A percentile compares a stretch with the other conserved stretches of the same genome.
These are phyloP conservation scores for Raphidocelis subcapitata DNA, from an alignment of 139 green algal genomes.

Conservation along the genomic window DNA sequence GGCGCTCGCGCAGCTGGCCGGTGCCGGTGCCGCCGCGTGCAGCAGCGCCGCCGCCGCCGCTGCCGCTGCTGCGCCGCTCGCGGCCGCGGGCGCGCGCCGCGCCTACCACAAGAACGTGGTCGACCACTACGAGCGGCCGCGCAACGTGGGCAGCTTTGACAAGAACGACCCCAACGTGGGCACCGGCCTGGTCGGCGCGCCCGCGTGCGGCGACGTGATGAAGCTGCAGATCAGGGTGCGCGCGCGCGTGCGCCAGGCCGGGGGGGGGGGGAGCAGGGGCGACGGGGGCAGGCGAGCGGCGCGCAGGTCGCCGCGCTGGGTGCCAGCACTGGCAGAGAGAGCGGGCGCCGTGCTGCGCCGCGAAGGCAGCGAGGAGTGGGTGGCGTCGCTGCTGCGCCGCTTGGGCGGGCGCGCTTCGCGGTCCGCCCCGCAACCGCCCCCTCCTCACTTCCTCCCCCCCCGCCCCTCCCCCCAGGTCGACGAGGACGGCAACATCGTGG, in stretches of 20 bases:
- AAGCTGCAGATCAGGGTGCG: slow-evolving; percentile 98
- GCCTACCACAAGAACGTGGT: slow-evolving; percentile 92
- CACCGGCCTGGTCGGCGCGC: slow-evolving; percentile 86
- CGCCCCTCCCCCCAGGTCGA: too few relatives aligned
- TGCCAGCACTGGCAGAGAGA: too few relatives aligned
- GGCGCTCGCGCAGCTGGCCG: too few relatives aligned
- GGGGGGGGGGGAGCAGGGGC: too few relatives aligned
- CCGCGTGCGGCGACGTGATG: slow-evolving; percentile 99
- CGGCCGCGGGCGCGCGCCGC: slow-evolving; percentile 10
- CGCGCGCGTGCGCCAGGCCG: too few relatives aligned
- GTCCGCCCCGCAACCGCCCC: too few relatives aligned
- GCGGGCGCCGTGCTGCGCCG: too few relatives aligned
- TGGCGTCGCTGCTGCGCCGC: too few relatives aligned
- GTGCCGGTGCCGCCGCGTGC: neutral
- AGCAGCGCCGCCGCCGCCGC: neutral
- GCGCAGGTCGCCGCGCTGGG: too few relatives aligned
- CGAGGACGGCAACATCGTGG: slow-evolving; percentile 91
- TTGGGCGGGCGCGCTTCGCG: too few relatives aligned
- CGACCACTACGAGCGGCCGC: slow-evolving; percentile 96
- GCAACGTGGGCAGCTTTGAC: slow-evolving; percentile 97
- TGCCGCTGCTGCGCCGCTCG: neutral
- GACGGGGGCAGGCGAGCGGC: slow-evolving; percentile 17
- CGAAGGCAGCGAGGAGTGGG: too few relatives aligned
- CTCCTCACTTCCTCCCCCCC: too few relatives aligned
- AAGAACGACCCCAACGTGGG: slow-evolving; percentile 88